These are phyloP conservation scores for Phaeoacremonium minimum DNA, from an alignment of 2,329 filamentous ascomycete genomes.

Conservation along the genomic window DNA sequence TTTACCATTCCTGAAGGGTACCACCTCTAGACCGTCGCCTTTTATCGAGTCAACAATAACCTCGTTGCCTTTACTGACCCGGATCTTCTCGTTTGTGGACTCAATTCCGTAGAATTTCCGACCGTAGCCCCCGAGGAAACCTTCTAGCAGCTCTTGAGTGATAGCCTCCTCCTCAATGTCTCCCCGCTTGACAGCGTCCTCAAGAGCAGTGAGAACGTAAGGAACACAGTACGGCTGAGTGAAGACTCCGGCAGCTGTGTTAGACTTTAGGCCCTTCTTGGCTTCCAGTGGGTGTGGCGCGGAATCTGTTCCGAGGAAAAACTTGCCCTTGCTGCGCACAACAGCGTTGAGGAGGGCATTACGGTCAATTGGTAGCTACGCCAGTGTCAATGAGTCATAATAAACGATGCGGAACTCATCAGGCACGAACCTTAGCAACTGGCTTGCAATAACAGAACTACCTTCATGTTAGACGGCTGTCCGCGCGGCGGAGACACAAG, in stretches of 20 bases:
- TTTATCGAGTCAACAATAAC: conserved; percentile 50
- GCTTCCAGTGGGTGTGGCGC: conserved; percentile 59
- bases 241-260: conserved; percentile 70
- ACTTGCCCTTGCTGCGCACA: conserved; percentile 55
- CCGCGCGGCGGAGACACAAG: neutral
- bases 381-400: neutral
- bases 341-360: conserved; percentile 66
- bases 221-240: conserved; percentile 66
- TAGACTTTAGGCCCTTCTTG: conserved; percentile 53
- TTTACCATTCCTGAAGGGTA: conserved; percentile 62
- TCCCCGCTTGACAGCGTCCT: conserved; percentile 54
- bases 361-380: conserved; percentile 52
- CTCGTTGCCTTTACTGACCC: conserved; percentile 51
- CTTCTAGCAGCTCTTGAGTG: conserved; percentile 48
- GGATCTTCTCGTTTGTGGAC: conserved; percentile 48
- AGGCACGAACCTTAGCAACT: conserved; percentile 44
- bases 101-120: conserved; percentile 51
- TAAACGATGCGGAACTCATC: too few relatives aligned
- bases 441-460: conserved; percentile 72
- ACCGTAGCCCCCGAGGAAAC: conserved; percentile 49
- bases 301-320: conserved; percentile 70
- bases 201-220: conserved; percentile 53
- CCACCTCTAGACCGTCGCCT: conserved; percentile 55
- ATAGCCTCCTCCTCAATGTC: conserved; percentile 47
- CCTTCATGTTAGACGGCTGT: too few relatives aligned